Evolutionary conservation across 306 rosid genomes (phyloP).

Genomic region (Rubus idaeus): DNA sequence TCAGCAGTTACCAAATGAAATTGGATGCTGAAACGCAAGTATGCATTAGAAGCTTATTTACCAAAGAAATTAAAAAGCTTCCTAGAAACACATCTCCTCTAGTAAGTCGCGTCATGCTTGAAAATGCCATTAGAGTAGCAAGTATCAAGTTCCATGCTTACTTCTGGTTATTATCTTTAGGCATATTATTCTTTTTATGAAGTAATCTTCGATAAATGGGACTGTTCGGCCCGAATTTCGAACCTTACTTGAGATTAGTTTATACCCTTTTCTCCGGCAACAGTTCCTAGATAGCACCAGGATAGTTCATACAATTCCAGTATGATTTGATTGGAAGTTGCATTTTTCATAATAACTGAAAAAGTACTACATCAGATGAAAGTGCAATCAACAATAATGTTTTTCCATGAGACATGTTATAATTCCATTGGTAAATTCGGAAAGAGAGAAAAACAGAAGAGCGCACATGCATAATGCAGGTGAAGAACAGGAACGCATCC

Average conservation of each 20-base stretch:
- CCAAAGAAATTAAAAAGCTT: no score
- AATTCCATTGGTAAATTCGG: background rate
- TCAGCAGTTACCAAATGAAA: background rate
- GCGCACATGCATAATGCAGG: background rate
- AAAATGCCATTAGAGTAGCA: background rate
- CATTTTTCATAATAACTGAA: background rate
- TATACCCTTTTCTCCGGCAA: background rate
- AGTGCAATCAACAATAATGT: slow-evolving; percentile 10
- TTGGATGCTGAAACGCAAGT: no score
- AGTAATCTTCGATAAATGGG: no score
- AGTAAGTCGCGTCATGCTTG: background rate
- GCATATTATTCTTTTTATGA: background rate
- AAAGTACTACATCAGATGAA: background rate
- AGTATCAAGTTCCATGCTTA: background rate
- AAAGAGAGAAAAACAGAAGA: background rate
- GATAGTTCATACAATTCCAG: background rate
- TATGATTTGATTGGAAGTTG: background rate
- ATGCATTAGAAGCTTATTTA: background rate
- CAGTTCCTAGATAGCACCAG: background rate
- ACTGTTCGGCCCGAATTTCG: background rate
- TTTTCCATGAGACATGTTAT: background rate
- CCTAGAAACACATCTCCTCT: no score
- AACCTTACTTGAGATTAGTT: background rate
- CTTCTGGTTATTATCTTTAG: background rate
- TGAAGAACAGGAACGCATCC: background rate